A percentile compares a stretch with the other conserved stretches of the same genome.
phyloP scores from a whole-genome alignment of 148 eudicot species.

The Arbutus unedo region DNA sequence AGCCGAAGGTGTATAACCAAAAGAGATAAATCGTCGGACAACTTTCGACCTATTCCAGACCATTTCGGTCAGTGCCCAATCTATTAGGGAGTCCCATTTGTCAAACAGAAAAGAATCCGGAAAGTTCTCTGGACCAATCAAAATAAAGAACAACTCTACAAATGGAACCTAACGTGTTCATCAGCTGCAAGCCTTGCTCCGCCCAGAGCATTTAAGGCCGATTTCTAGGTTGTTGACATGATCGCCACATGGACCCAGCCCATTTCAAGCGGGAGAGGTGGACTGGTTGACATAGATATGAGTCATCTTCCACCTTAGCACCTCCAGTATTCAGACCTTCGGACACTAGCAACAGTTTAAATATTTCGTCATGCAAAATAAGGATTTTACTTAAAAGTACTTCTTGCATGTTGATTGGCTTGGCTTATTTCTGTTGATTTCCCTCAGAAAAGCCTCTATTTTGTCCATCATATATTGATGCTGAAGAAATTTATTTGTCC shows the following conservation, averaged over 20 bases:
- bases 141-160: neutral
- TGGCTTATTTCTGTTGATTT: neutral
- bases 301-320: neutral
- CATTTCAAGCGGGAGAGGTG: neutral
- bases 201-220: neutral
- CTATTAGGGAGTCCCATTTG: neutral
- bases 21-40: neutral
- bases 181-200: neutral
- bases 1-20: neutral
- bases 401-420: neutral
- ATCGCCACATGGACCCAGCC: neutral
- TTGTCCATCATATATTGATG: neutral
- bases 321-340: neutral
- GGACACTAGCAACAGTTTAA: neutral
- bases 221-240: neutral
- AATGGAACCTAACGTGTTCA: neutral
- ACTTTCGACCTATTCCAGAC: neutral
- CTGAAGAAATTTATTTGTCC: neutral
- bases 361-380: neutral
- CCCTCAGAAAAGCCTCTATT: neutral
- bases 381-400: neutral
- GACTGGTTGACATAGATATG: conserved; percentile 3
- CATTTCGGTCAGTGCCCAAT: neutral
- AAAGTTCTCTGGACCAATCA: neutral
- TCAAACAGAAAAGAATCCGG: neutral